Conservation (phyloP, 2,329 filamentous ascomycete species). For the Alternaria novae-zelandiae region DNA sequence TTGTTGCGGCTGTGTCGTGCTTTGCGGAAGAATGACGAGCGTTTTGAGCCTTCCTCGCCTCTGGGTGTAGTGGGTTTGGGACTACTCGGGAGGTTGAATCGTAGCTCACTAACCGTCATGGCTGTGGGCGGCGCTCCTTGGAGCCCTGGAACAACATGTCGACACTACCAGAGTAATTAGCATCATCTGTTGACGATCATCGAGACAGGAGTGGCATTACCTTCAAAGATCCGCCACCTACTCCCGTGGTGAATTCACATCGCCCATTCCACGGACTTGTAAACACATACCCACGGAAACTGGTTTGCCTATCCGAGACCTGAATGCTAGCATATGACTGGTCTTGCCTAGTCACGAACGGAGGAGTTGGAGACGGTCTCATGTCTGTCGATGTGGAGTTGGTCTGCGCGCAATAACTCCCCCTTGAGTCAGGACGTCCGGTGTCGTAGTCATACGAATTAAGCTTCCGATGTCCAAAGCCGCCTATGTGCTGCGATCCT, state of each 20-base stretch:
- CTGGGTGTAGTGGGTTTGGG: slow-evolving; percentile 39
- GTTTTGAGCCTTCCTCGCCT: slow-evolving; percentile 40
- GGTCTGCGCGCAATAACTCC: slow-evolving; percentile 21
- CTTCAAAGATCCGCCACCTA: slow-evolving; percentile 74
- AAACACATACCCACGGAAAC: slow-evolving; percentile 74
- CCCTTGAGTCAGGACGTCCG: slow-evolving; percentile 30
- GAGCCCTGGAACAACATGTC: slow-evolving; percentile 68
- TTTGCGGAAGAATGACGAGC: slow-evolving; percentile 45
- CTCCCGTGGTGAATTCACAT: slow-evolving; percentile 84
- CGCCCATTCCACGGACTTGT: slow-evolving; percentile 83
- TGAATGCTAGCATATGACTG: slow-evolving; percentile 38
- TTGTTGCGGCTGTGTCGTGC: slow-evolving; percentile 37
- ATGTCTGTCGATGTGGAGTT: slow-evolving; percentile 22
- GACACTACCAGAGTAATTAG: slow-evolving; percentile 56
- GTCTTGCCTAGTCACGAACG: slow-evolving; percentile 31
- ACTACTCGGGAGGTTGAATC: slow-evolving; percentile 81
- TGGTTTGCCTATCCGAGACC: slow-evolving; percentile 56
- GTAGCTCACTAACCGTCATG: slow-evolving; percentile 76
- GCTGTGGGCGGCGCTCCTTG: slow-evolving; percentile 44
- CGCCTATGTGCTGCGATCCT: slow-evolving; percentile 48
- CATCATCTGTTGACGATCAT: neutral
- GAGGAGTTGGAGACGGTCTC: slow-evolving; percentile 17
- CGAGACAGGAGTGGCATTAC: slow-evolving; percentile 15
- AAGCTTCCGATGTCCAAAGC: slow-evolving; percentile 50
- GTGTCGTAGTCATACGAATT: slow-evolving; percentile 38